Conservation (phyloP, 768 basidiomycete genomes). For the Tylopilus felleus region DNA sequence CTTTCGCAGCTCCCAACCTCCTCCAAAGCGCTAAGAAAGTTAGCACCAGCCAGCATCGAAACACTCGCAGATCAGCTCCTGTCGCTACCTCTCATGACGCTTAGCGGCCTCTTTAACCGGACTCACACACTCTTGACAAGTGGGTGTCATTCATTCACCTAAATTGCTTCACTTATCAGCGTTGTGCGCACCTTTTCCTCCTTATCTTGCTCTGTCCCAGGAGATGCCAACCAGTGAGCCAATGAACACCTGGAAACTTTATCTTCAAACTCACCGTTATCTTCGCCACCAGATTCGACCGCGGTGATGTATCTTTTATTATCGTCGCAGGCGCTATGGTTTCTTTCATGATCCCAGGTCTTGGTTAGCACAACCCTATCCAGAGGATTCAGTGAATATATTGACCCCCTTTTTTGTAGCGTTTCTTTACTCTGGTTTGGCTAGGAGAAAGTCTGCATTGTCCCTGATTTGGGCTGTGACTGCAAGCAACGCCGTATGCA, state of each 20-base stretch:
- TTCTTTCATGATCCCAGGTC: slow-evolving; percentile 73
- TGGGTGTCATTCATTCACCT: slow-evolving; percentile 5
- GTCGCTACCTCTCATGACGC: slow-evolving; percentile 6
- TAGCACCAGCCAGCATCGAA: background rate
- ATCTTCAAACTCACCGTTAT: slow-evolving; percentile 6
- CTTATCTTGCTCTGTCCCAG: slow-evolving; percentile 14
- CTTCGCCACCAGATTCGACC: slow-evolving; percentile 50
- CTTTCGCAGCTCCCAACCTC: background rate
- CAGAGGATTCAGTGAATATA: background rate
- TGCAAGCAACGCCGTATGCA: slow-evolving; percentile 69
- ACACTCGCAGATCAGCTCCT: background rate
- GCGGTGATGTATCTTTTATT: slow-evolving; percentile 71
- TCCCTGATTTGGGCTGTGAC: slow-evolving; percentile 75
- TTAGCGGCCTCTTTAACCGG: background rate
- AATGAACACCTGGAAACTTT: background rate
- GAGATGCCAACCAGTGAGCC: slow-evolving; percentile 29
- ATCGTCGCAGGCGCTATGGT: slow-evolving; percentile 68
- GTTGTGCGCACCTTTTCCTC: background rate
- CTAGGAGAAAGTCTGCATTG: slow-evolving; percentile 65
- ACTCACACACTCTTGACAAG: slow-evolving; percentile 4
- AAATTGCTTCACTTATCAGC: slow-evolving; percentile 4
- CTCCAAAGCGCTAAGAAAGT: background rate
- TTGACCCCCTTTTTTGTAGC: slow-evolving; percentile 35
- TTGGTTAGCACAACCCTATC: slow-evolving; percentile 41
- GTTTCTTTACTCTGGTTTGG: slow-evolving; percentile 71